Conservation (phyloP, 306 rosid genomes). For the Cucurbita maxima region DNA sequence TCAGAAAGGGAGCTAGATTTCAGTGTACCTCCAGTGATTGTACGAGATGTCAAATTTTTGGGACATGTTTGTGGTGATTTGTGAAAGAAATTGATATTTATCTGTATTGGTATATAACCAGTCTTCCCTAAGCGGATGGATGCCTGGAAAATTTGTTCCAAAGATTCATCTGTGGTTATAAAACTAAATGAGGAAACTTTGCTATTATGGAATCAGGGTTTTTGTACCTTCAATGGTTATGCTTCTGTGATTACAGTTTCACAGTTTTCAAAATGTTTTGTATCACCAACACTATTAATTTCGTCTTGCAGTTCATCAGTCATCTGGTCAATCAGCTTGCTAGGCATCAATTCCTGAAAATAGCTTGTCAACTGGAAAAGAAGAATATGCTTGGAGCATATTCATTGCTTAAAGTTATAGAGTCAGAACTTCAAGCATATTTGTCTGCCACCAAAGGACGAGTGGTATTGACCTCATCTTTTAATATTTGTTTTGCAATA, state of each 20-base stretch:
- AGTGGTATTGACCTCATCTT: conserved; percentile 42
- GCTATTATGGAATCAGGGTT: not conserved
- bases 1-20: not conserved
- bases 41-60: not conserved
- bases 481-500: conserved; percentile 6
- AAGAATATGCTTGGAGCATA: conserved; percentile 88
- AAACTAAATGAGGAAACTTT: not conserved
- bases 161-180: not conserved
- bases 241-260: not conserved
- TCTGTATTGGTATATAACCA: not conserved
- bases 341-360: conserved; percentile 79
- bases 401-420: conserved; percentile 79
- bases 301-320: conserved; percentile 69
- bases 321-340: conserved; percentile 93
- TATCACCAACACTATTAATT: conserved; percentile 2
- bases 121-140: not conserved
- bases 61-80: not conserved
- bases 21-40: not conserved
- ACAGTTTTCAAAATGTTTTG: not conserved
- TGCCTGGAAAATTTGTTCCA: not conserved
- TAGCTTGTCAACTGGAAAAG: conserved; percentile 93
- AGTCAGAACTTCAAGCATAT: conserved; percentile 82
- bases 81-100: not conserved
- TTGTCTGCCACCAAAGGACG: conserved; percentile 82
- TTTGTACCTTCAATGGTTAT: not conserved